These are phyloP conservation scores for Heterococcus sp. DNA, from an alignment of 108 stramenopile genomes.

Conservation along the genomic window DNA sequence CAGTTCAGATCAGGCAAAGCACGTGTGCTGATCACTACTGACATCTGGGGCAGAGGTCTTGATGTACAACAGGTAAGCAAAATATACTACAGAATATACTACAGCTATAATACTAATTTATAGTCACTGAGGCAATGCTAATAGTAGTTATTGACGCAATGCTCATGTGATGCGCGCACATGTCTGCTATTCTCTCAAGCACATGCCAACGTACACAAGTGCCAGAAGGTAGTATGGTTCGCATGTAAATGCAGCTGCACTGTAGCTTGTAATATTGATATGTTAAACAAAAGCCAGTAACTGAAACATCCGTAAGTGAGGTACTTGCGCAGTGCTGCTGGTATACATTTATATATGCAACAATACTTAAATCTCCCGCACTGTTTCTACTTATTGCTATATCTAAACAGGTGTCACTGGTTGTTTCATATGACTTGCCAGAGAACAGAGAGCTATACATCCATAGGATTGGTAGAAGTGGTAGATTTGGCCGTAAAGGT, in stretches of 20 bases:
- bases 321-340: too few relatives aligned
- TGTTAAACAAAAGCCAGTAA: neutral
- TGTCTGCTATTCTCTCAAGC: too few relatives aligned
- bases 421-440: slow-evolving; percentile 96
- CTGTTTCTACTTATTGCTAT: too few relatives aligned
- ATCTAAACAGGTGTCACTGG: slow-evolving; percentile 96
- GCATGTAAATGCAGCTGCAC: too few relatives aligned
- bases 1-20: slow-evolving; percentile 92
- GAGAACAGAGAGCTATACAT: slow-evolving; percentile 95
- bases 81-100: too few relatives aligned
- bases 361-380: too few relatives aligned
- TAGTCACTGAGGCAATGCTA: neutral
- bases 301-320: neutral
- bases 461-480: slow-evolving; percentile 88
- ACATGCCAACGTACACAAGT: too few relatives aligned
- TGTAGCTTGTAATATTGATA: too few relatives aligned
- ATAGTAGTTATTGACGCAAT: neutral
- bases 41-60: slow-evolving; percentile 96
- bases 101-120: neutral
- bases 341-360: too few relatives aligned
- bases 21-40: slow-evolving; percentile 94
- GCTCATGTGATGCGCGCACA: neutral
- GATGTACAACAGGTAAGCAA: slow-evolving; percentile 83
- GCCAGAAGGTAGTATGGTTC: too few relatives aligned
- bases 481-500: slow-evolving; percentile 95